Conservation (phyloP, 2,329 filamentous ascomycete genomes). For the Microcyclosporella mali region DNA sequence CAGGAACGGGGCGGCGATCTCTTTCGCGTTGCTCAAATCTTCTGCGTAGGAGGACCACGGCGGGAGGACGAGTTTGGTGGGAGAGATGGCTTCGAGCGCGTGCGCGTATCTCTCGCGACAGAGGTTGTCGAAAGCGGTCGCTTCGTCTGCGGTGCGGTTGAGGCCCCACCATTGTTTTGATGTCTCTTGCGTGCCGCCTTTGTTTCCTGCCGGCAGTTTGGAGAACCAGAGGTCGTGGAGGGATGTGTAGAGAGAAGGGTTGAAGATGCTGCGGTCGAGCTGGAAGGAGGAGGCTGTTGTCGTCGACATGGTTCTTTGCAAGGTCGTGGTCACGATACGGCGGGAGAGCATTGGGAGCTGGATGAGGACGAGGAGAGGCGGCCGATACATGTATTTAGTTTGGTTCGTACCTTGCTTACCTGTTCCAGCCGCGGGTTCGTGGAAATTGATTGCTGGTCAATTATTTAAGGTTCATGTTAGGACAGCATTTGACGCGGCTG, state of each 20-base stretch:
- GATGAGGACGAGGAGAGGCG: too few relatives aligned
- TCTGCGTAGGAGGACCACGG: slow-evolving; percentile 19
- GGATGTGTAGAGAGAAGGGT: slow-evolving; percentile 32
- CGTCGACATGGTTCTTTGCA: not conserved
- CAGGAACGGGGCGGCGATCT: slow-evolving; percentile 34
- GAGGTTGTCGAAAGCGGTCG: slow-evolving; percentile 32
- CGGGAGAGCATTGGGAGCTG: too few relatives aligned
- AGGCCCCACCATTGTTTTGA: slow-evolving; percentile 36
- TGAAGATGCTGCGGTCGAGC: slow-evolving; percentile 38
- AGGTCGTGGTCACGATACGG: not conserved
- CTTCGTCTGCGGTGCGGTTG: slow-evolving; percentile 28
- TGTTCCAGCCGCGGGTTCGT: too few relatives aligned
- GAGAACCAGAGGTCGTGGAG: slow-evolving; percentile 37
- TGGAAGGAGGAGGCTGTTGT: slow-evolving; percentile 14
- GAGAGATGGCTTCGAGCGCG: slow-evolving; percentile 36
- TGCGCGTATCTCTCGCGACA: slow-evolving; percentile 31
- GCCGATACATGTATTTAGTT: too few relatives aligned
- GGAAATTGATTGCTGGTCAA: too few relatives aligned
- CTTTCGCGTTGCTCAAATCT: slow-evolving; percentile 19
- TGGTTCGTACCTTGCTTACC: too few relatives aligned
- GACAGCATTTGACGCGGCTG: too few relatives aligned
- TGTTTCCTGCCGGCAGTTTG: slow-evolving; percentile 27
- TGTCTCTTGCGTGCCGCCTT: slow-evolving; percentile 20
- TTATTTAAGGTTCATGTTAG: too few relatives aligned
- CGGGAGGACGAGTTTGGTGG: slow-evolving; percentile 30